These are phyloP conservation scores for Aethionema arabicum DNA, from an alignment of 345 rosid species.

Conservation along the genomic window DNA sequence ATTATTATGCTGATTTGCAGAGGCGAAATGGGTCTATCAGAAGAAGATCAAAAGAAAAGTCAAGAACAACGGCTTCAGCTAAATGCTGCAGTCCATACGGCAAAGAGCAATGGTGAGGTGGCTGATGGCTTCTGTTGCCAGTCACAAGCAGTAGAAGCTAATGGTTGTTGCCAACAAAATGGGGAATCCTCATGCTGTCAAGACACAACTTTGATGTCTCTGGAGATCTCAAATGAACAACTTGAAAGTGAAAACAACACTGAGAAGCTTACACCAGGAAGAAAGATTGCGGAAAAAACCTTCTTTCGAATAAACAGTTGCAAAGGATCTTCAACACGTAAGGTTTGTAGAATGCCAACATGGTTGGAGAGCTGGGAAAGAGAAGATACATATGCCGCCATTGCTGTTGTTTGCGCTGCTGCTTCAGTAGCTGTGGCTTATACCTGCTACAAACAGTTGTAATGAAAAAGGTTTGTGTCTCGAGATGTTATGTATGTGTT, in stretches of 20 bases:
- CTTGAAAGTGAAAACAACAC: constrained; percentile 31
- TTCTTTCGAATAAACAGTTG: constrained; percentile 46
- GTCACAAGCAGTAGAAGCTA: constrained; percentile 41
- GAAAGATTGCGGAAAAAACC: constrained; percentile 49
- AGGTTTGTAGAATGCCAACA: constrained; percentile 61
- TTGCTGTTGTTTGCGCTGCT: constrained; percentile 77
- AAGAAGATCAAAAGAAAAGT: constrained; percentile 66
- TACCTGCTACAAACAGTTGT: constrained; percentile 65
- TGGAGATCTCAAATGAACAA: constrained; percentile 38
- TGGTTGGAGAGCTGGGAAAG: constrained; percentile 92
- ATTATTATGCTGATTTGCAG: constrained; percentile 40
- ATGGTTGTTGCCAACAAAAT: constrained; percentile 64
- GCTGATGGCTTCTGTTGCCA: constrained; percentile 27
- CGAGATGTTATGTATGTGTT: constrained; percentile 28
- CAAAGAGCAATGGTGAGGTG: constrained; percentile 32
- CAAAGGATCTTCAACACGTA: constrained; percentile 49
- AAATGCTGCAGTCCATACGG: constrained; percentile 40
- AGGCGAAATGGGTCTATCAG: constrained; percentile 93
- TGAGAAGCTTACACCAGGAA: constrained; percentile 47
- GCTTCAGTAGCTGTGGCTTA: constrained; percentile 79
- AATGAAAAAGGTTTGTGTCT: constrained; percentile 28
- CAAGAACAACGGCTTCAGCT: constrained; percentile 58
- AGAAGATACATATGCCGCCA: constrained; percentile 85
- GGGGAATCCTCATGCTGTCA: constrained; percentile 55
- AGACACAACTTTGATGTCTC: constrained; percentile 40